Evolutionary conservation across 805 yeast species (phyloP), one percentile per base, ranked within the genome.

Genomic region (Pichia eremophila): DNA sequence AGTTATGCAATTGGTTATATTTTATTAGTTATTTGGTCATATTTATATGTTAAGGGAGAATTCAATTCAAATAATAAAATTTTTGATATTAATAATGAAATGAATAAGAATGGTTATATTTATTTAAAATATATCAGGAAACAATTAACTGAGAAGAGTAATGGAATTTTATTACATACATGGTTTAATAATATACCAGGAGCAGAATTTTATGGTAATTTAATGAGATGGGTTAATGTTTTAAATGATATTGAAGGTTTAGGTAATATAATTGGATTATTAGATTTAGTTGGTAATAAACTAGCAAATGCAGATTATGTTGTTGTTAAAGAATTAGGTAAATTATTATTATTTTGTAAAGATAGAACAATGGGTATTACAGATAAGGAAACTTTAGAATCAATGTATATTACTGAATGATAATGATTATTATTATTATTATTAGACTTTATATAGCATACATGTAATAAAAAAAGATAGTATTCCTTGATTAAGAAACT

Each of bases 251-350:
- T 78, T 17, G 59, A 63, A 29, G 66, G 71, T 47, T 72, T 69
- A 55, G 70, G 78, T 49, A 66, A 75, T 44, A 64, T 80, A 29
- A 74, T 76, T 11, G 90, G 90, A 1, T 59, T 84, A 42, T 58
- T 82, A 51, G 66, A 65, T 43, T 54, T 73, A 50, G 68, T 78
- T 42, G 68, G 74, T 14, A 60, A 62, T n/a, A 59, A 66, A 36
- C 66, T 72, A 48, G 59, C 58, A 32, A 60, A 59, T 18, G 68
- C 76, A 45, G 70, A 72, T 44, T 81, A 82, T 79, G 77, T 77
- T 42, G 64, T 80, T 45, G 81, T 81, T 12, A 65, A 66, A 42
- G 88, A 81, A 56, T 71, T 77, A 51, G 71, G 81, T 1, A 70
- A 70, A 46, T 62, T 81, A 49, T 63, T 81, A 41, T 61, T 66